Evolutionary conservation across 2,329 filamentous ascomycete species (phyloP).

Genomic region (Neofusicoccum sp.): DNA sequence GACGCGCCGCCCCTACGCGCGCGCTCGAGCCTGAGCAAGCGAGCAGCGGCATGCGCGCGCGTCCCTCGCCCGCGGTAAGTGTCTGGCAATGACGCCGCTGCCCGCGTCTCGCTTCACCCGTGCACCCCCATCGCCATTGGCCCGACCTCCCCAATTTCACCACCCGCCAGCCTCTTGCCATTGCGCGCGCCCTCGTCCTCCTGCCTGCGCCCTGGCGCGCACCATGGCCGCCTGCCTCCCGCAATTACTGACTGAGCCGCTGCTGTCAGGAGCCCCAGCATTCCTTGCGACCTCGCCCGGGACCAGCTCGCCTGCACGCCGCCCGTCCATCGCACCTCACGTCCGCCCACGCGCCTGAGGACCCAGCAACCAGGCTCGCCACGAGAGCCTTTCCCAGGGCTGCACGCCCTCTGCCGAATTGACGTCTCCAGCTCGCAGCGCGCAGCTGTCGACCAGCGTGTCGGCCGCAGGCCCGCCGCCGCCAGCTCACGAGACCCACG

Average conservation of each 20-base stretch:
- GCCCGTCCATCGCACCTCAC: not conserved
- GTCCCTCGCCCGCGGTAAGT: slow-evolving; percentile 14
- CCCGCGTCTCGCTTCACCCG: slow-evolving; percentile 12
- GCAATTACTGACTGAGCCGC: not conserved
- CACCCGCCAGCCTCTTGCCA: slow-evolving; percentile 21
- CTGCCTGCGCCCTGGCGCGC: slow-evolving; percentile 12
- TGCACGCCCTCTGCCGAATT: slow-evolving; percentile 14
- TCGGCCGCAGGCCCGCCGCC: slow-evolving; percentile 27
- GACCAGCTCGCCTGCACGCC: slow-evolving; percentile 17
- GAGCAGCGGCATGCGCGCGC: slow-evolving; percentile 16
- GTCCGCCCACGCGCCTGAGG: not conserved
- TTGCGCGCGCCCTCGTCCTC: slow-evolving; percentile 10
- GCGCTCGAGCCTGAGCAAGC: slow-evolving; percentile 3
- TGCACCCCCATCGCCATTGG: slow-evolving; percentile 19
- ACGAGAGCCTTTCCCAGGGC: not conserved
- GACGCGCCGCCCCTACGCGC: not conserved
- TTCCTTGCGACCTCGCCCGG: slow-evolving; percentile 13
- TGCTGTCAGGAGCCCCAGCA: slow-evolving; percentile 12
- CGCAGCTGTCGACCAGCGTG: slow-evolving; percentile 30
- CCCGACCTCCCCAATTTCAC: slow-evolving; percentile 22
- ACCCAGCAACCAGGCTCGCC: slow-evolving; percentile 7
- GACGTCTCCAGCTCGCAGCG: slow-evolving; percentile 18
- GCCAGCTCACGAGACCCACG: slow-evolving; percentile 42
- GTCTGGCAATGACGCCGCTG: slow-evolving; percentile 1
- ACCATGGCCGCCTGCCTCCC: not conserved